A percentile compares a stretch with the other conserved stretches of the same genome.
Conservation (phyloP, 331 rosid species). For the Malus hybrid region DNA sequence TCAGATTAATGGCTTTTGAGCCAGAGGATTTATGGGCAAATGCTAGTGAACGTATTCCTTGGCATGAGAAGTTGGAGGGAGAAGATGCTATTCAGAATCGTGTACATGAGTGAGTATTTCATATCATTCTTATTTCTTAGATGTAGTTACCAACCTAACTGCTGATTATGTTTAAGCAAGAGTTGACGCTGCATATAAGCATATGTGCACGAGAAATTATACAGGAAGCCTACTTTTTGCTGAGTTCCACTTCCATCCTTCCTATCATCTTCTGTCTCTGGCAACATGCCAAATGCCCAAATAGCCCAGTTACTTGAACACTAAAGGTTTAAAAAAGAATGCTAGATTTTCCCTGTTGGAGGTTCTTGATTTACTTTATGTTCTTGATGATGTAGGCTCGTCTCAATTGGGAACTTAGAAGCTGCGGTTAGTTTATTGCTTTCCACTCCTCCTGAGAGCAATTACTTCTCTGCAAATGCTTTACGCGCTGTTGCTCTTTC, state of each 20-base stretch:
- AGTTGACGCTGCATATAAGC: background rate
- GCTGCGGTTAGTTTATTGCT: slow-evolving; percentile 87
- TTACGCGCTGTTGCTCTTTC: slow-evolving; percentile 96
- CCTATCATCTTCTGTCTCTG: background rate
- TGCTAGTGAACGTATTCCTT: slow-evolving; percentile 82
- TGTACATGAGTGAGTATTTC: slow-evolving; percentile 73
- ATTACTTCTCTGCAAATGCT: slow-evolving; percentile 82
- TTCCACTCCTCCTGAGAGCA: slow-evolving; percentile 96
- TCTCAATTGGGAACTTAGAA: slow-evolving; percentile 89
- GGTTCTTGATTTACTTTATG: slow-evolving; percentile 18
- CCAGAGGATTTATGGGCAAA: slow-evolving; percentile 80
- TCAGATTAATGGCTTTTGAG: slow-evolving; percentile 78
- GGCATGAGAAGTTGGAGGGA: slow-evolving; percentile 88
- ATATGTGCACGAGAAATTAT: background rate
- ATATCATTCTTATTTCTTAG: slow-evolving; percentile 8
- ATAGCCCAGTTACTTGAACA: background rate
- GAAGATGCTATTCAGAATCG: slow-evolving; percentile 93
- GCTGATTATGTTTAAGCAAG: background rate
- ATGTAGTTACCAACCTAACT: background rate
- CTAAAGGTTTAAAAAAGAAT: background rate
- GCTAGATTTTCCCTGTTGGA: background rate
- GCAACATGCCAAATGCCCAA: background rate
- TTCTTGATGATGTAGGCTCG: slow-evolving; percentile 53
- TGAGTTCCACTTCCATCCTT: background rate
- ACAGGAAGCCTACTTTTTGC: background rate